Evolutionary conservation across 2,329 filamentous ascomycete genomes (phyloP).

Genomic region (Sclerotinia sclerotiorum): DNA sequence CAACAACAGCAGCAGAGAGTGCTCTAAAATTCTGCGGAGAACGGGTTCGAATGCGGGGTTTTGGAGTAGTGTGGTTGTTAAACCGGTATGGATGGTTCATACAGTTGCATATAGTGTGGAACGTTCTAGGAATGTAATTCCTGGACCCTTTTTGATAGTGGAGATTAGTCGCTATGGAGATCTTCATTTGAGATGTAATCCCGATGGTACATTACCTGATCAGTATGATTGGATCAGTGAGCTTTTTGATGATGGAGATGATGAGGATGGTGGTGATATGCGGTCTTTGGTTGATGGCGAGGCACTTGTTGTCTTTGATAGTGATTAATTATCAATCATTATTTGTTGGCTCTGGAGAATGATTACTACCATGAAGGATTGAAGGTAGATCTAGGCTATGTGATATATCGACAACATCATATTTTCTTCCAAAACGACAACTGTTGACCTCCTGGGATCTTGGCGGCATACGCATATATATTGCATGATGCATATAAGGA

Average conservation of each 20-base stretch:
- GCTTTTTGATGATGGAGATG: neutral
- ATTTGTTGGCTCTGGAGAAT: neutral
- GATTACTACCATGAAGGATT: neutral
- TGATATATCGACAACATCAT: neutral
- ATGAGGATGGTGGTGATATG: neutral
- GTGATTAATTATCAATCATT: neutral
- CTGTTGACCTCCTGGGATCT: no score
- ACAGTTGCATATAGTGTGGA: neutral
- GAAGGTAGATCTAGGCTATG: neutral
- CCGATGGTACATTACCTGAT: neutral
- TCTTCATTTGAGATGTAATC: neutral
- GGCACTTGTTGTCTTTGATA: neutral
- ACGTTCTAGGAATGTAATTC: neutral
- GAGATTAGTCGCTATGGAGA: fast-evolving
- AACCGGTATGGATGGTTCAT: neutral
- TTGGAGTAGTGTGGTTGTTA: neutral
- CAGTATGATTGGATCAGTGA: neutral
- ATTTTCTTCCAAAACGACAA: no score
- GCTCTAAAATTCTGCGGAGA: neutral
- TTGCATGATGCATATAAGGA: no score
- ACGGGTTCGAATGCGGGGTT: neutral
- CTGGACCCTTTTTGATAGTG: neutral
- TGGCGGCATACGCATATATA: no score
- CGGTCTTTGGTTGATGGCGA: neutral
- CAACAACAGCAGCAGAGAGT: neutral